Evolutionary conservation across 345 rosid genomes (phyloP).

Genomic region (Carallia pectinifolia): DNA sequence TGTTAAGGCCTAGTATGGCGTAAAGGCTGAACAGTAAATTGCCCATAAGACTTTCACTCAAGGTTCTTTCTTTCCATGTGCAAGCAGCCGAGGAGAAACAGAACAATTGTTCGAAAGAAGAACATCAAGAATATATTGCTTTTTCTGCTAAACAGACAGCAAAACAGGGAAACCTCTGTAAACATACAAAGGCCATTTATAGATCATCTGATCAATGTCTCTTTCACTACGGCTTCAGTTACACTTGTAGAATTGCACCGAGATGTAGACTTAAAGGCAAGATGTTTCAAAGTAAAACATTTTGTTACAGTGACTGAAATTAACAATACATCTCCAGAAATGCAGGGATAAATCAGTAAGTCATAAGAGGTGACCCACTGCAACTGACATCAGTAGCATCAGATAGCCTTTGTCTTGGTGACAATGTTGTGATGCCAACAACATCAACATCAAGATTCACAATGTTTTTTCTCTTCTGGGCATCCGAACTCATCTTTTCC

Average conservation of each 20-base stretch:
- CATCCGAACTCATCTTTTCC: constrained; percentile 53
- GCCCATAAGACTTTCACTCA: too few species aligned
- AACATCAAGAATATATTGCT: too few species aligned
- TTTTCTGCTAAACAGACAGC: too few species aligned
- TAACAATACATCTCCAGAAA: background rate
- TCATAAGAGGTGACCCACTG: constrained; percentile 88
- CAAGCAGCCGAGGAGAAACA: too few species aligned
- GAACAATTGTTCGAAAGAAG: too few species aligned
- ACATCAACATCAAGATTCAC: constrained; percentile 72
- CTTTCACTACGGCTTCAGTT: constrained; percentile 12
- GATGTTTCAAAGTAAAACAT: constrained; percentile 6
- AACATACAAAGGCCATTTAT: background rate
- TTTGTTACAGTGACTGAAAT: background rate
- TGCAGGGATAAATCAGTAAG: constrained; percentile 41
- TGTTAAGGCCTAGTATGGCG: too few species aligned
- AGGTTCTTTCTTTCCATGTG: too few species aligned
- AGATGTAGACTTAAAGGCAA: constrained; percentile 8
- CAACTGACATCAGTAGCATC: constrained; percentile 89
- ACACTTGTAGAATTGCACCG: constrained; percentile 18
- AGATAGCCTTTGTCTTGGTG: constrained; percentile 83
- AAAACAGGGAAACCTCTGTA: too few species aligned
- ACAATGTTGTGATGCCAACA: constrained; percentile 59
- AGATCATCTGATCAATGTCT: background rate
- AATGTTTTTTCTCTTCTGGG: constrained; percentile 76
- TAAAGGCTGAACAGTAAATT: too few species aligned